Conservation (phyloP, 2,329 filamentous ascomycete genomes). For the Claviceps sp. region DNA sequence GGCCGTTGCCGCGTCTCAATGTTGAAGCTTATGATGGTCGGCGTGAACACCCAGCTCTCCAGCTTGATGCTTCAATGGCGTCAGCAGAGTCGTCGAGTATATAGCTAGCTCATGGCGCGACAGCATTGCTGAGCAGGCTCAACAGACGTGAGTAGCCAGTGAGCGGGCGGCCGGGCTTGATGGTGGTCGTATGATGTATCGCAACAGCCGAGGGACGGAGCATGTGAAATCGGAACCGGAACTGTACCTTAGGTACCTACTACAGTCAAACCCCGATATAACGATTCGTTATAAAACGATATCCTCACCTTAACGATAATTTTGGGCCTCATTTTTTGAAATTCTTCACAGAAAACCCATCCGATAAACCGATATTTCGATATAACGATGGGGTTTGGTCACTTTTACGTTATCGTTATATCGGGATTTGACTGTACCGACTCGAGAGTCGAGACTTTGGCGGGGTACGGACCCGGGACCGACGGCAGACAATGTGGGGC, state of each 20-base stretch:
- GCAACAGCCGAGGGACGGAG: conserved; percentile 3
- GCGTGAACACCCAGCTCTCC: background rate
- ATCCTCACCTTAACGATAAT: no score
- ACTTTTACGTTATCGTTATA: no score
- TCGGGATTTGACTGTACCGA: background rate
- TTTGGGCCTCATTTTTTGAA: no score
- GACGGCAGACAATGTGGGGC: background rate
- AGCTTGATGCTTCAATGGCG: background rate
- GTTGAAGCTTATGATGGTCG: background rate
- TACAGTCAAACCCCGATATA: no score
- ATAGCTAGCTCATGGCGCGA: background rate
- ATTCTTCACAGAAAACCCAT: no score
- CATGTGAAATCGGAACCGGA: conserved; percentile 2
- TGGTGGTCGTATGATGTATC: background rate
- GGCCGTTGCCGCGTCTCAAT: background rate
- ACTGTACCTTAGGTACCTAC: no score
- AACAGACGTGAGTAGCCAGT: background rate
- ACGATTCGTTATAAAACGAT: no score
- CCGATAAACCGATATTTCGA: no score
- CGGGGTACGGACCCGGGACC: background rate
- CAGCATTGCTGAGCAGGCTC: background rate
- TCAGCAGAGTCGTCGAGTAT: background rate
- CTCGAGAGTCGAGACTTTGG: background rate
- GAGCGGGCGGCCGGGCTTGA: background rate
- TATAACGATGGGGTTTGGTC: no score